Conservation (phyloP, 2,329 filamentous ascomycete genomes). For the Sporothrix curviconia region DNA sequence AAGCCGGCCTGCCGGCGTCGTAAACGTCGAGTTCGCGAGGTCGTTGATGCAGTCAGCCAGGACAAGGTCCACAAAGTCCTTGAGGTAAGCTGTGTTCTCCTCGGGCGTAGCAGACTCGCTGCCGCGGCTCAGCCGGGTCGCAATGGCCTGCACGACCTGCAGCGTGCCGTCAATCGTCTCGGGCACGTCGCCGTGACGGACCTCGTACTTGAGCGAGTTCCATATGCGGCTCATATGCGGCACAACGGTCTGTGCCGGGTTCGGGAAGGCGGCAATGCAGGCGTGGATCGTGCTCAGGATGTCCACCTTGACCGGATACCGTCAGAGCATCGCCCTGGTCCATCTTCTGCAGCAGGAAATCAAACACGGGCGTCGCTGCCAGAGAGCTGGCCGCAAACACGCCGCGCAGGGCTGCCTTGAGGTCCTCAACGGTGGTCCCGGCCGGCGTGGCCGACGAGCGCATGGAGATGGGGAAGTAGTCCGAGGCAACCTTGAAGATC, state of each 20-base stretch:
- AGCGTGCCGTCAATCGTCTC: slow-evolving; percentile 52
- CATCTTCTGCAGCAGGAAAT: slow-evolving; percentile 50
- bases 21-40: slow-evolving; percentile 46
- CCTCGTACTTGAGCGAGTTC: slow-evolving; percentile 57
- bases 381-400: slow-evolving; percentile 48
- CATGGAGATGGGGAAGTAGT: slow-evolving; percentile 55
- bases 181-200: slow-evolving; percentile 53
- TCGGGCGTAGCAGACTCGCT: background rate
- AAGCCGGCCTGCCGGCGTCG: slow-evolving; percentile 45
- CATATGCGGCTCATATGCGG: slow-evolving; percentile 48
- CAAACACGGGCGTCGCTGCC: slow-evolving; percentile 41
- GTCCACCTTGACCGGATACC: slow-evolving; percentile 53
- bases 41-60: slow-evolving; percentile 50
- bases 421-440: slow-evolving; percentile 48
- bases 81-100: slow-evolving; percentile 26
- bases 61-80: slow-evolving; percentile 27
- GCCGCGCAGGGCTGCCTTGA: slow-evolving; percentile 46
- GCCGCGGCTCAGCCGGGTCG: slow-evolving; percentile 31
- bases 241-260: slow-evolving; percentile 39
- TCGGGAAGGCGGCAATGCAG: slow-evolving; percentile 44
- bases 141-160: slow-evolving; percentile 45
- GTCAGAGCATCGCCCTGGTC: slow-evolving; percentile 54
- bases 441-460: slow-evolving; percentile 43
- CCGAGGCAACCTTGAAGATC: slow-evolving; percentile 50
- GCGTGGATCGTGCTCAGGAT: slow-evolving; percentile 50